These are phyloP conservation scores for Pseudogymnoascus sp. DNA, from an alignment of 2,329 filamentous ascomycete species.

Conservation along the genomic window DNA sequence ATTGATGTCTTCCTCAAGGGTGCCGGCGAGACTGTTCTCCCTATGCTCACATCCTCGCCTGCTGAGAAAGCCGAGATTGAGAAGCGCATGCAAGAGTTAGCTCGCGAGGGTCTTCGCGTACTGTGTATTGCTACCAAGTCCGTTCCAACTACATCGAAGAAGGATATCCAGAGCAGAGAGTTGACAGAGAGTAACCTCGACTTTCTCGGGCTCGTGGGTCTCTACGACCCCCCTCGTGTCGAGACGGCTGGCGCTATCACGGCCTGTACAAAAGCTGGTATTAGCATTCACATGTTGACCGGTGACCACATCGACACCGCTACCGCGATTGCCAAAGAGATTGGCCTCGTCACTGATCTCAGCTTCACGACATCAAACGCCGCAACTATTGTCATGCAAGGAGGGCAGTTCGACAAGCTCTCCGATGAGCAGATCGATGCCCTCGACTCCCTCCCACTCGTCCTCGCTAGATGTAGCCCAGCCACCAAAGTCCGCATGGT, in stretches of 20 bases:
- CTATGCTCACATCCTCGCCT: constrained; percentile 47
- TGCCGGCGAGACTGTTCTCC: constrained; percentile 48
- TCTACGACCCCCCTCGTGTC: constrained; percentile 63
- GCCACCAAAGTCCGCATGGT: constrained; percentile 69
- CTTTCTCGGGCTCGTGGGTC: constrained; percentile 62
- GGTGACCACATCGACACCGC: constrained; percentile 62
- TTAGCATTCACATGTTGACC: constrained; percentile 62
- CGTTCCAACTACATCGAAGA: constrained; percentile 24
- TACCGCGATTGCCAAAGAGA: constrained; percentile 55
- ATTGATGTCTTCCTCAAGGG: constrained; percentile 48
- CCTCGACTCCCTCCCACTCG: constrained; percentile 53
- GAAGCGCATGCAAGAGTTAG: constrained; percentile 46
- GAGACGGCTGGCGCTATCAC: constrained; percentile 56
- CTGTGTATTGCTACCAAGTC: constrained; percentile 53
- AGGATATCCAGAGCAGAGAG: constrained; percentile 37
- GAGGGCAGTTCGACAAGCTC: constrained; percentile 54
- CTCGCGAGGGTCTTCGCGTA: constrained; percentile 57
- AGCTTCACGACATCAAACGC: constrained; percentile 21
- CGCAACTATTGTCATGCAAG: constrained; percentile 45
- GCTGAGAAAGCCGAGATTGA: constrained; percentile 38
- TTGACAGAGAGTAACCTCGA: constrained; percentile 48
- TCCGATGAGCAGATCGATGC: constrained; percentile 54
- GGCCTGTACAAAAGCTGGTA: constrained; percentile 51
- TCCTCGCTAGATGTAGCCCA: constrained; percentile 62
- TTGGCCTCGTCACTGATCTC: constrained; percentile 45